These are phyloP conservation scores for Colletotrichum kahawae DNA, from an alignment of 2,329 filamentous ascomycete genomes.

Conservation along the genomic window DNA sequence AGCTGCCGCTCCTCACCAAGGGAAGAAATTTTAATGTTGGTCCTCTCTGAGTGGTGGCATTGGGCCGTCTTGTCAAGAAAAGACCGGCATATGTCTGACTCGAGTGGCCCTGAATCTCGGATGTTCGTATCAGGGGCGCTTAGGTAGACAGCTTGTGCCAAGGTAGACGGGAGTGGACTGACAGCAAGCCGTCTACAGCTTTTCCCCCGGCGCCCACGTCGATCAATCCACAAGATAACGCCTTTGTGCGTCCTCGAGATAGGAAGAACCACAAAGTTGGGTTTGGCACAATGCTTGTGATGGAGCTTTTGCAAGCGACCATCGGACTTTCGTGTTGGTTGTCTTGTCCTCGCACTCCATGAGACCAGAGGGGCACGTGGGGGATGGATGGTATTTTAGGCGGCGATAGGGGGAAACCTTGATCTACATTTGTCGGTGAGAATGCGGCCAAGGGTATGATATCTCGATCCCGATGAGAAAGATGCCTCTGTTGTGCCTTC, in stretches of 20 bases:
- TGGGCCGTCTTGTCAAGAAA: background rate
- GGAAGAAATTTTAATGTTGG: background rate
- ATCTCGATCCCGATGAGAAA: background rate
- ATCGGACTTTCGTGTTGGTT: background rate
- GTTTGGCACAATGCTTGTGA: background rate
- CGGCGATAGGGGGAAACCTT: background rate
- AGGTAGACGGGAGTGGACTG: background rate
- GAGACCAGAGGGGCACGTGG: background rate
- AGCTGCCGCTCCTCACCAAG: background rate
- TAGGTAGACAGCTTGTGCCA: background rate
- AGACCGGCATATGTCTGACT: background rate
- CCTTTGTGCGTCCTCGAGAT: background rate
- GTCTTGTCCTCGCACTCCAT: background rate
- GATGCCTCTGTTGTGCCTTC: background rate
- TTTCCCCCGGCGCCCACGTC: background rate
- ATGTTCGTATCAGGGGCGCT: slow-evolving; percentile 1
- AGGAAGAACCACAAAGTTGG: background rate
- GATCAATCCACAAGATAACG: background rate
- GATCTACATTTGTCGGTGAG: background rate
- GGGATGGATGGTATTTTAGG: background rate
- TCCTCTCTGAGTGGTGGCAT: background rate
- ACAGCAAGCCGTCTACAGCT: background rate
- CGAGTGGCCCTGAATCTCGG: background rate
- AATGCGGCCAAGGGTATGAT: background rate
- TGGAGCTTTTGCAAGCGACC: background rate